Evolutionary conservation across 768 basidiomycete species (phyloP).

Genomic region (Boletus huronensis): DNA sequence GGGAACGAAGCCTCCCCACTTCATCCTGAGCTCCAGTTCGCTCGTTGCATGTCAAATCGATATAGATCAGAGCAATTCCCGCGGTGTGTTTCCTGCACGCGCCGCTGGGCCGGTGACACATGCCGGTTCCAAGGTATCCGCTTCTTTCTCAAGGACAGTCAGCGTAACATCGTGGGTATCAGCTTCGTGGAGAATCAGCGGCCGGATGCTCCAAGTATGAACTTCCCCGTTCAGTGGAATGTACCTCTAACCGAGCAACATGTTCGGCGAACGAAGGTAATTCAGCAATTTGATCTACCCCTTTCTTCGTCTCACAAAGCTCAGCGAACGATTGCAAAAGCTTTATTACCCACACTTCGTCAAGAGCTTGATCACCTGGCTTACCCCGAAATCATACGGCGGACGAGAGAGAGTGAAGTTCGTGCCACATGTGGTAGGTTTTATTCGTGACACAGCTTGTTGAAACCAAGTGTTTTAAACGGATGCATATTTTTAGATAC

Average conservation of each 20-base stretch:
- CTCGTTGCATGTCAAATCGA: conserved; percentile 81
- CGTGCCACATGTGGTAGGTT: conserved; percentile 79
- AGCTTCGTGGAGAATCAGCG: conserved; percentile 67
- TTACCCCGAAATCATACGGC: conserved; percentile 56
- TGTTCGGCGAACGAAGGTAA: conserved; percentile 60
- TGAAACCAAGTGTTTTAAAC: conserved; percentile 9
- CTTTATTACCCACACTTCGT: conserved; percentile 63
- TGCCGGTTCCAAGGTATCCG: conserved; percentile 86
- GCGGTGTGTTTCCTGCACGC: conserved; percentile 79
- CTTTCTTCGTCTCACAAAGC: conserved; percentile 9
- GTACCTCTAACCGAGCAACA: conserved; percentile 46
- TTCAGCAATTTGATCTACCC: conserved; percentile 1
- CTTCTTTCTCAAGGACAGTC: conserved; percentile 63
- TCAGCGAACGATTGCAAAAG: conserved; percentile 64
- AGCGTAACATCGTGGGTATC: conserved; percentile 58
- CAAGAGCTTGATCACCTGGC: conserved; percentile 62
- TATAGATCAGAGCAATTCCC: conserved; percentile 72
- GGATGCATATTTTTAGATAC: conserved; percentile 55
- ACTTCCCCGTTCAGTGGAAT: conserved; percentile 67
- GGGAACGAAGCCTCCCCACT: conserved; percentile 34
- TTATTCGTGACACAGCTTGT: not conserved
- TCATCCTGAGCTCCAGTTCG: conserved; percentile 69
- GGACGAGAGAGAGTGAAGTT: conserved; percentile 77
- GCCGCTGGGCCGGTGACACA: conserved; percentile 85
- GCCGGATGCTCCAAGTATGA: conserved; percentile 56